phyloP scores from a whole-genome alignment of 768 basidiomycete species.

The Suillus occidentalis region DNA sequence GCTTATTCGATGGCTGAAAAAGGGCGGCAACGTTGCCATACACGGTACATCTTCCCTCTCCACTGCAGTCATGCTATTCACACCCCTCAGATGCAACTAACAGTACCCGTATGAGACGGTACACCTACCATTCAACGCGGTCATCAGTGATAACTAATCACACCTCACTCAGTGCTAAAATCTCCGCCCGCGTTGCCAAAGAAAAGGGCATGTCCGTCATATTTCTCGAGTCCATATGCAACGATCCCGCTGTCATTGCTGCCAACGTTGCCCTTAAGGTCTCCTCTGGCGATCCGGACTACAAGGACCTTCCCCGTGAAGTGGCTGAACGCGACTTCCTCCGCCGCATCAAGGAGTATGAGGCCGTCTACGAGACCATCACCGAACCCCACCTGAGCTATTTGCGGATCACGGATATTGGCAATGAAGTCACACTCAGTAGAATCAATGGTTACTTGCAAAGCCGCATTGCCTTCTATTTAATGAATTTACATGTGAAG shows the following conservation, averaged over 20 bases:
- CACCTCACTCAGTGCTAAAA: slow-evolving; percentile 59
- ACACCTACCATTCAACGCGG: slow-evolving; percentile 17
- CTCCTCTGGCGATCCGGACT: slow-evolving; percentile 95
- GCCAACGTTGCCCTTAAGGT: slow-evolving; percentile 94
- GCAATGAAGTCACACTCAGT: slow-evolving; percentile 81
- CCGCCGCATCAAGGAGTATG: slow-evolving; percentile 89
- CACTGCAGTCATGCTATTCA: not conserved
- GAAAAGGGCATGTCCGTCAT: slow-evolving; percentile 88
- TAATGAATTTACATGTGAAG: slow-evolving; percentile 97
- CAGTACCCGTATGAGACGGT: slow-evolving; percentile 78
- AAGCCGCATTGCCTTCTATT: slow-evolving; percentile 94
- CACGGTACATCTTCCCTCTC: slow-evolving; percentile 60
- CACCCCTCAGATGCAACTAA: slow-evolving; percentile 85
- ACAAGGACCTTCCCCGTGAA: slow-evolving; percentile 81
- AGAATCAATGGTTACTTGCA: slow-evolving; percentile 92
- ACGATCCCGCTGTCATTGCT: slow-evolving; percentile 91
- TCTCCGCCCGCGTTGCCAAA: slow-evolving; percentile 77
- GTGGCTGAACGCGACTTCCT: slow-evolving; percentile 89
- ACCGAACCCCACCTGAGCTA: slow-evolving; percentile 89
- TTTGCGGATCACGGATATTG: slow-evolving; percentile 91
- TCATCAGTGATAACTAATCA: not conserved
- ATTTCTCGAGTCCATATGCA: slow-evolving; percentile 95
- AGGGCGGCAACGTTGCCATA: slow-evolving; percentile 96
- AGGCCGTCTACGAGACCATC: slow-evolving; percentile 93
- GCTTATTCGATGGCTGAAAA: slow-evolving; percentile 92